Conservation (phyloP, 2,329 filamentous ascomycete genomes). For the Alternaria gaisen region DNA sequence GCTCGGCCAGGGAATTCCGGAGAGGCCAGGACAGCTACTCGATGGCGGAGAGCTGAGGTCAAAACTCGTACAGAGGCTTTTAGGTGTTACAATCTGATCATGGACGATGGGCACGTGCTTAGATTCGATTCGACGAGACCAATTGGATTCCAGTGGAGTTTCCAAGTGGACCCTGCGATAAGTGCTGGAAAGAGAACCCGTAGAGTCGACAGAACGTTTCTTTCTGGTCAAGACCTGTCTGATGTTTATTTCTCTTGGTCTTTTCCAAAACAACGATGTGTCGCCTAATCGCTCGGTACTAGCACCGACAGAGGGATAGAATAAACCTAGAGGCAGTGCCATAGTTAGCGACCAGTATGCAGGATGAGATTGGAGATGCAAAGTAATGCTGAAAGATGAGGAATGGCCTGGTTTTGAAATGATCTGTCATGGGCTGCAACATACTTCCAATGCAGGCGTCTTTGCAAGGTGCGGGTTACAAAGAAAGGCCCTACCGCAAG, state of each 20-base stretch:
- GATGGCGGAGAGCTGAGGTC: slow-evolving; percentile 45
- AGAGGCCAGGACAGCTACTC: slow-evolving; percentile 42
- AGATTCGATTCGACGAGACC: slow-evolving; percentile 38
- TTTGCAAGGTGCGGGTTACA: slow-evolving; percentile 45
- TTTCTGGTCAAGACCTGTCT: slow-evolving; percentile 40
- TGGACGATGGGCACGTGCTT: slow-evolving; percentile 59
- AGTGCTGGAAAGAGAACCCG: slow-evolving; percentile 36
- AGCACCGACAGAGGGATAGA: slow-evolving; percentile 47
- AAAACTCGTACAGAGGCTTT: slow-evolving; percentile 47
- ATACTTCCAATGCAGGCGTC: slow-evolving; percentile 39
- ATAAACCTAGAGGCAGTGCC: slow-evolving; percentile 51
- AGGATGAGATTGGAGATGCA: slow-evolving; percentile 33
- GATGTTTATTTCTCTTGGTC: slow-evolving; percentile 40
- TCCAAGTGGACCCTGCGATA: slow-evolving; percentile 35
- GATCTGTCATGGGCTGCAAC: slow-evolving; percentile 40
- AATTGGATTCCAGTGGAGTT: slow-evolving; percentile 28
- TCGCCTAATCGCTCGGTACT: slow-evolving; percentile 48
- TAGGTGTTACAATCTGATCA: slow-evolving; percentile 49
- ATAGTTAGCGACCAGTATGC: slow-evolving; percentile 47
- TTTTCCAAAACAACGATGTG: slow-evolving; percentile 45
- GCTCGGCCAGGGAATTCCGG: slow-evolving; percentile 36
- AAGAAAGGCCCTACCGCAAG: slow-evolving; percentile 29
- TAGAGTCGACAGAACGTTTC: slow-evolving; percentile 41
- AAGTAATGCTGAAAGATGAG: slow-evolving; percentile 36
- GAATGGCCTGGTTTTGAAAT: slow-evolving; percentile 43